These are phyloP conservation scores for Syzygium aqueum DNA, from an alignment of 345 rosid species.

Conservation along the genomic window DNA sequence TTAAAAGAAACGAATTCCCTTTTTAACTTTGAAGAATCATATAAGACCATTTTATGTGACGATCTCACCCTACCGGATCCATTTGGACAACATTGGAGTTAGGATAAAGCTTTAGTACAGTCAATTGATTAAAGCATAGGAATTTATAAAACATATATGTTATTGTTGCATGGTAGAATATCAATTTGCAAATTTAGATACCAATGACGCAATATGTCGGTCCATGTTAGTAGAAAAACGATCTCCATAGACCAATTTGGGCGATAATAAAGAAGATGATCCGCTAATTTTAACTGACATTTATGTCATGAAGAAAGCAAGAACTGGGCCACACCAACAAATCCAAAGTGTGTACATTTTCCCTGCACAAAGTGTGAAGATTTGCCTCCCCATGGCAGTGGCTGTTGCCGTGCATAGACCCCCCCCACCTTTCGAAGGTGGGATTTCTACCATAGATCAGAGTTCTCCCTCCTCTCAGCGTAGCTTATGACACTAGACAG, in stretches of 20 bases:
- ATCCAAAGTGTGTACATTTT: no score
- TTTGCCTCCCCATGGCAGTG: no score
- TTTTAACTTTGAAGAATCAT: no score
- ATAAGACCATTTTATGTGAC: no score
- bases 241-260: not conserved
- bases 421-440: not conserved
- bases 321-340: not conserved
- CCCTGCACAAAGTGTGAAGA: not conserved
- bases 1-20: no score
- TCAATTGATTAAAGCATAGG: not conserved
- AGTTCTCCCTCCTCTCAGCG: not conserved
- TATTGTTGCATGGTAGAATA: no score
- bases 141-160: no score
- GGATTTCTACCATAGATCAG: not conserved
- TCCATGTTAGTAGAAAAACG: no score
- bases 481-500: not conserved
- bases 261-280: not conserved
- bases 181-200: no score
- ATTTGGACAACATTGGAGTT: not conserved
- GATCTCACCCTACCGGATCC: not conserved
- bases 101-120: no score
- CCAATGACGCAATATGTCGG: not conserved
- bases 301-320: not conserved
- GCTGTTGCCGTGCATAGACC: not conserved
- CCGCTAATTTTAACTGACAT: not conserved